Percentiles rank a stretch among this genome's conserved stretches.
Evolutionary conservation across 2,329 filamentous ascomycete species (phyloP).

Genomic region (Curvularia sp.): DNA sequence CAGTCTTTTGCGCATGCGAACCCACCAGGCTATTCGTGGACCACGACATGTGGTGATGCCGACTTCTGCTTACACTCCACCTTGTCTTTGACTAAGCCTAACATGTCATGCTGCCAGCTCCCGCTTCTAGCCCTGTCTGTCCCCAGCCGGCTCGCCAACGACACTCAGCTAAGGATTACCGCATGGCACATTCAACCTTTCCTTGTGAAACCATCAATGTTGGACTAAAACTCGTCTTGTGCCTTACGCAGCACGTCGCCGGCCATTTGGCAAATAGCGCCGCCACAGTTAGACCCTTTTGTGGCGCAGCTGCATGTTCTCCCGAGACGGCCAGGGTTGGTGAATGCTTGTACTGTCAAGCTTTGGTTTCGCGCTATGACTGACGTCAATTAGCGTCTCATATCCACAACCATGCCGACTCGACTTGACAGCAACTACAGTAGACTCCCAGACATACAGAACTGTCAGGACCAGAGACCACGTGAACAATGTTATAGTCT

Average conservation of each 20-base stretch:
- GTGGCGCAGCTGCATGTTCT: background rate
- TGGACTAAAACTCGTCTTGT: background rate
- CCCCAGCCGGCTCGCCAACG: too few species aligned
- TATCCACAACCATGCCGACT: background rate
- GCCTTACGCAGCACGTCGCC: background rate
- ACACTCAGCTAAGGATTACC: too few species aligned
- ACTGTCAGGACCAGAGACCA: background rate
- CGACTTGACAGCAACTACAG: background rate
- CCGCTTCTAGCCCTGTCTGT: background rate
- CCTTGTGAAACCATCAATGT: background rate
- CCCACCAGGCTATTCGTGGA: too few species aligned
- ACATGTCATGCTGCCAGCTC: too few species aligned
- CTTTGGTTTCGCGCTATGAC: background rate
- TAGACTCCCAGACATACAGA: background rate
- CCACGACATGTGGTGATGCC: too few species aligned
- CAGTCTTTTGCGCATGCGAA: background rate
- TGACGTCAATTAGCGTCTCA: too few species aligned
- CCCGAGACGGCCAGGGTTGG: background rate
- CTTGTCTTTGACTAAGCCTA: background rate
- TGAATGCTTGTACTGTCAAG: background rate
- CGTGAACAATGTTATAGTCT: background rate
- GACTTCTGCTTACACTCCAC: background rate
- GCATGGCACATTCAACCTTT: background rate
- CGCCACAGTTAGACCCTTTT: background rate
- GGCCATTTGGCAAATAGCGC: background rate